Conservation (phyloP, 1,139 yeast genomes). For the Trichomonascaceae sp. region DNA sequence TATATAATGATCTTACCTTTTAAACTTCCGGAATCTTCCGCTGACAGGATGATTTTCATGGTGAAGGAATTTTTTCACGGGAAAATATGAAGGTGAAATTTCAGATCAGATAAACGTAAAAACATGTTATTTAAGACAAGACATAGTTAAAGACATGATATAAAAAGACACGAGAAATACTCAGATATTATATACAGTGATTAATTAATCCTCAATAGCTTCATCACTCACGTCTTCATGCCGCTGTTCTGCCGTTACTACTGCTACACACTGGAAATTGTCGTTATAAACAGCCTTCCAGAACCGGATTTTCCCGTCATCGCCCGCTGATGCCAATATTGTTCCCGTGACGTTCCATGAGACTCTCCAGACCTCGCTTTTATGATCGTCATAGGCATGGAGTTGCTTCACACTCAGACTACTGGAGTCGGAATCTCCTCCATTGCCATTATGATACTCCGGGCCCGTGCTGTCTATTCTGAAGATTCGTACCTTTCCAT, state of each 20-base stretch:
- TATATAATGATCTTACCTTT: conserved; percentile 22
- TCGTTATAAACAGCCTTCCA: conserved; percentile 87
- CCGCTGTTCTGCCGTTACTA: conserved; percentile 58
- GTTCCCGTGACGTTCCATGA: conserved; percentile 90
- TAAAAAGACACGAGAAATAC: not conserved
- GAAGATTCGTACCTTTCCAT: conserved; percentile 83
- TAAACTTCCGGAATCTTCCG: conserved; percentile 34
- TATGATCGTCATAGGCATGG: conserved; percentile 65
- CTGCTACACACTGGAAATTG: conserved; percentile 89
- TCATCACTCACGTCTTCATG: conserved; percentile 32
- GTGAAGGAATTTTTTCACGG: not conserved
- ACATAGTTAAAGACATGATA: too few relatives aligned
- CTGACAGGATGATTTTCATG: conserved; percentile 35
- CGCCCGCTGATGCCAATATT: conserved; percentile 87
- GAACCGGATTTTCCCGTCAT: conserved; percentile 83
- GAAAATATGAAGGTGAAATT: not conserved
- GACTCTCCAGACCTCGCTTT: conserved; percentile 92
- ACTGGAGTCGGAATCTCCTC: conserved; percentile 19
- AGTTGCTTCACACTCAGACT: conserved; percentile 42
- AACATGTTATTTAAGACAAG: too few relatives aligned
- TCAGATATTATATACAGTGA: not conserved
- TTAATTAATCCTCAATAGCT: conserved; percentile 4
- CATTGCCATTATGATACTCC: conserved; percentile 15
- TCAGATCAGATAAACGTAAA: too few relatives aligned
- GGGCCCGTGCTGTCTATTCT: conserved; percentile 42